These are phyloP conservation scores for Pseudozyma hubeiensis DNA, from an alignment of 1,284 basidiomycete genomes.

Conservation along the genomic window DNA sequence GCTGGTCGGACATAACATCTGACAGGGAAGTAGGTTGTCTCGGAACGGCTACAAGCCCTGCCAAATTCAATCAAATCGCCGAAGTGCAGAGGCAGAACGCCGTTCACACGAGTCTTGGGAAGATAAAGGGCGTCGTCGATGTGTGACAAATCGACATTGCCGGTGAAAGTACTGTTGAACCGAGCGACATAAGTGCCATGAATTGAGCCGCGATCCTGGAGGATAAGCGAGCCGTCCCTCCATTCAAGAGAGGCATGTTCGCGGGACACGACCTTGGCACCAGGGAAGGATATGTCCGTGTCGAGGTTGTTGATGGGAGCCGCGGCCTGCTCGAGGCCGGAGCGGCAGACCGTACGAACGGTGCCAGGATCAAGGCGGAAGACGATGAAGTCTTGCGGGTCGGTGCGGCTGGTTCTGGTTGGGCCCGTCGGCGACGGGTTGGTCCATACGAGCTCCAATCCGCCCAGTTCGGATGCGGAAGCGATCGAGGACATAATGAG, in stretches of 20 bases:
- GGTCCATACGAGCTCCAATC: conserved; percentile 37
- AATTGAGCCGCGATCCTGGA: conserved; percentile 36
- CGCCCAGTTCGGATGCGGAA: background rate
- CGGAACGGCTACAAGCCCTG: conserved; percentile 7
- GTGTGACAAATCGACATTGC: background rate
- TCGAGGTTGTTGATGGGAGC: conserved; percentile 37
- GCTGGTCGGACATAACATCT: conserved; percentile 22
- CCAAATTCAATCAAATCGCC: conserved; percentile 40
- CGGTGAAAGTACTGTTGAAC: background rate
- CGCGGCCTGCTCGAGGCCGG: background rate
- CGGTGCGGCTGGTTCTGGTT: background rate
- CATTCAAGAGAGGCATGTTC: conserved; percentile 38
- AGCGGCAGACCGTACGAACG: conserved; percentile 20
- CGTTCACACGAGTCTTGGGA: conserved; percentile 1
- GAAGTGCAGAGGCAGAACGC: background rate
- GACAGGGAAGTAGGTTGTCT: conserved; percentile 15
- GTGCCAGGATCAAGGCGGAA: conserved; percentile 12
- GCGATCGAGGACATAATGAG: conserved; percentile 4
- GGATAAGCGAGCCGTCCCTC: conserved; percentile 10
- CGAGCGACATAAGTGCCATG: conserved; percentile 44
- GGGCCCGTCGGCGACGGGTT: conserved; percentile 31
- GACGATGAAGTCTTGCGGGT: conserved; percentile 3
- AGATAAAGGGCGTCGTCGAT: background rate
- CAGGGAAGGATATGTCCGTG: conserved; percentile 11
- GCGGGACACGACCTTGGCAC: conserved; percentile 44